Evolutionary conservation across 2,329 filamentous ascomycete species (phyloP), one percentile per base, ranked within the genome.

Genomic region (Onygena corvina): DNA sequence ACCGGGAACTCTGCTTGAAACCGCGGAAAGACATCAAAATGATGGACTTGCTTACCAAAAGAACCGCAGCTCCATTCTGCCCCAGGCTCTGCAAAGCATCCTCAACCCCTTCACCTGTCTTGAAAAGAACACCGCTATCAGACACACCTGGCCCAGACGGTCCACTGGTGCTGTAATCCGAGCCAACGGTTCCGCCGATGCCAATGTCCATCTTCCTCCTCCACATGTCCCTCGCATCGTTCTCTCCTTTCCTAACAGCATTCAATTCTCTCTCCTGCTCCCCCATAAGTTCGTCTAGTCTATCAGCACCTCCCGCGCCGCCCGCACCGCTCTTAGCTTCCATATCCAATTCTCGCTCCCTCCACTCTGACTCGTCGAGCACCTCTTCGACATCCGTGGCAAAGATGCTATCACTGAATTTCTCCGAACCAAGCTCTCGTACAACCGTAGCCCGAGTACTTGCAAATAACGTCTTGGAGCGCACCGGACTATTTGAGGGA

Each of bases 401-500:
- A 59, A 82, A 81, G 48, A 81, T 59, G 2, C 69, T 76, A 47
- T 75, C 71, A 3, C 67, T 59, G 62, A 83, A 82, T 53, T 79
- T 72, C 64, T 82, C 78, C 44, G 71, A 71, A 36, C 79, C 79
- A 20, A 83, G 67, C 58, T 81, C 78, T 3, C 79, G 67, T 12
- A 74, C 69, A 11, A 83, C 67, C 1, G 77, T 80, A 27, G 79
- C 64, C 2, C 79, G 73, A 31, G 79, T 81, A n/a, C 73, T 74
- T 12, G 79, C 79, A 63, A 81, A 81, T 29, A 83, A 72, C 62
- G 77, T 83, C 65, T 83, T 83, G 52, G 79, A 72, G 30, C 79
- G 75, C 31, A 82, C 79, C 0, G 76, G 76, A 3, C 79, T 78
- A 40, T 77, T 67, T 52, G 77, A 76, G 5, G 79, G 79, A 20